Evolutionary conservation across 148 eudicot genomes (phyloP), one percentile per base, ranked within the genome.

Genomic region (Fagopyrum esculentum): DNA sequence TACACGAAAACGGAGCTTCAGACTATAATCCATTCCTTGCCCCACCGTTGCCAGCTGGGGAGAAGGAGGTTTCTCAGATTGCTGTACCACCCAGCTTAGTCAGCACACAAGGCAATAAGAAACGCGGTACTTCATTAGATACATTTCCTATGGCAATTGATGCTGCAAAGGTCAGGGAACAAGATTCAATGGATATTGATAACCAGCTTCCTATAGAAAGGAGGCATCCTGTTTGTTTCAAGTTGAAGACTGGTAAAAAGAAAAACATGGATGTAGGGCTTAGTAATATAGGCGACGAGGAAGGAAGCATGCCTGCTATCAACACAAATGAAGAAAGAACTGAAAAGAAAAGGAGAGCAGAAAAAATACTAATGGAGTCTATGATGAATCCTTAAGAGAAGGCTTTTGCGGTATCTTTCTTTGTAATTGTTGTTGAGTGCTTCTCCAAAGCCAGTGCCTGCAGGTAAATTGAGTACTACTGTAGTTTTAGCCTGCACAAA

Each of bases 311-410:
- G 11, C 52, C 78, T 5, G 83, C 80, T 83, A 49, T 81, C 26
- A 85, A 80, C 16, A 84, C 87, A 40, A 89, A 87, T 61, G 98
- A 86, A 61, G 91, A 88, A 2, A 94, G 75, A 76, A 96, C 91
- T 83, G 97, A 90, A 74, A 94, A 86, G 88, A 94, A 89, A 79
- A 87, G 92, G 84, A 87, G 91, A 87, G 97, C 87, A 54, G 90
- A 92, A 74, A 74, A 78, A 60, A 94, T 94, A 76, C 90, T 94
- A 12, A 89, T 84, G 82, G 90, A 90, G 78, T 84, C 93, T 10
- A 77, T 83, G 85, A 91, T 88, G 59, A 88, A 87, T 60, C 83
- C 85, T 30, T 86, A 81, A 74, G 95, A 91, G 10, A 79, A 81
- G 68, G 43, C 43, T 61, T 61, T 61, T 61, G 15, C 43, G 8